phyloP scores from a whole-genome alignment of 495 filamentous ascomycete species.

The Penicillium pulvis region DNA sequence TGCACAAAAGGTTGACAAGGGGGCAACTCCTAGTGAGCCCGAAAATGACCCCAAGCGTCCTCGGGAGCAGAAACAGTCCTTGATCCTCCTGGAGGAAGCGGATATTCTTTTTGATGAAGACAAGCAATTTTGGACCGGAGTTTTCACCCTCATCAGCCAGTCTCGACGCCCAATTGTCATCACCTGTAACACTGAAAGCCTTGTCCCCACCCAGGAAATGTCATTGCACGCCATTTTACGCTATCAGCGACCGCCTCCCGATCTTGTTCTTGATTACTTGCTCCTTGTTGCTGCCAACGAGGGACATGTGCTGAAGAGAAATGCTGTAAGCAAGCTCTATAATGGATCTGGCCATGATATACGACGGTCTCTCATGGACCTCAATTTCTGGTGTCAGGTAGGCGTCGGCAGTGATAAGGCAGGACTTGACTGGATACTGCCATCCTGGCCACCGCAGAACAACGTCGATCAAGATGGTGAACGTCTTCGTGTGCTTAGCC shows the following conservation, averaged over 20 bases:
- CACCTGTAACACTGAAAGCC: slow-evolving; percentile 87
- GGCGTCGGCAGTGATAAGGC: slow-evolving; percentile 86
- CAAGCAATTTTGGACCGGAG: slow-evolving; percentile 87
- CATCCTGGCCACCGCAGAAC: slow-evolving; percentile 66
- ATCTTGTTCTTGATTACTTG: slow-evolving; percentile 76
- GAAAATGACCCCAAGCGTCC: slow-evolving; percentile 40
- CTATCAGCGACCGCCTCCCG: slow-evolving; percentile 65
- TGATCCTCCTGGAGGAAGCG: slow-evolving; percentile 93
- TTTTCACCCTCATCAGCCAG: slow-evolving; percentile 72
- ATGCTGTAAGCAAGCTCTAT: slow-evolving; percentile 70
- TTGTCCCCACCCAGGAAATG: slow-evolving; percentile 70
- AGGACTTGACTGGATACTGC: slow-evolving; percentile 86
- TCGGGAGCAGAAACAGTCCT: slow-evolving; percentile 81
- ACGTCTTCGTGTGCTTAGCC: slow-evolving; percentile 76
- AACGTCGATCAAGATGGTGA: slow-evolving; percentile 68
- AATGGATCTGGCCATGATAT: slow-evolving; percentile 67
- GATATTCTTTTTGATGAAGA: slow-evolving; percentile 95
- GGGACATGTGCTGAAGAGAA: slow-evolving; percentile 75
- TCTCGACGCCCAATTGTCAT: slow-evolving; percentile 92
- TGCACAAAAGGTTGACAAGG: slow-evolving; percentile 18
- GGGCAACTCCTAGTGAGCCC: slow-evolving; percentile 13
- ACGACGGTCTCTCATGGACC: slow-evolving; percentile 78
- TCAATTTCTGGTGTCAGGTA: slow-evolving; percentile 97
- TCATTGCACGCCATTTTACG: slow-evolving; percentile 84
- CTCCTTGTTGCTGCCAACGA: slow-evolving; percentile 85